Evolutionary conservation across 2,329 filamentous ascomycete species (phyloP).

Genomic region (Pseudogymnoascus sp.): DNA sequence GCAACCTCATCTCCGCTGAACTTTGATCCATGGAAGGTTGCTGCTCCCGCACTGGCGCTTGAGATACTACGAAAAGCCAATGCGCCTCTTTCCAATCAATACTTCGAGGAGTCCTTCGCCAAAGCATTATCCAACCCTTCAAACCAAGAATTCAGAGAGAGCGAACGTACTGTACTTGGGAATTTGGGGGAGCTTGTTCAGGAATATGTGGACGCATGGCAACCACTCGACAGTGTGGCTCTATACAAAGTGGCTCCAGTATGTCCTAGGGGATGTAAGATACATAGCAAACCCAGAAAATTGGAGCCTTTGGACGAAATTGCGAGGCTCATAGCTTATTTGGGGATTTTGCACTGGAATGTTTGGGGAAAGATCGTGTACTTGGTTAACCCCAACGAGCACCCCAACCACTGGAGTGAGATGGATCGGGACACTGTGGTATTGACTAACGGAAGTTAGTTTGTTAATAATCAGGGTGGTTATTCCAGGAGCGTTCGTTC

Average conservation of each 20-base stretch:
- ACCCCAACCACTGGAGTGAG: background rate
- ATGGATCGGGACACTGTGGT: background rate
- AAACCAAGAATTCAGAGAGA: background rate
- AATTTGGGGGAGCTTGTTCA: background rate
- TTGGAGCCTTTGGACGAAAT: slow-evolving; percentile 49
- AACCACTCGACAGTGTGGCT: background rate
- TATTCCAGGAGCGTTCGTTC: background rate
- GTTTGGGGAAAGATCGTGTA: slow-evolving; percentile 79
- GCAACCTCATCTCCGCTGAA: background rate
- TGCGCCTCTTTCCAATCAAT: slow-evolving; percentile 22
- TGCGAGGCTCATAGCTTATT: slow-evolving; percentile 70
- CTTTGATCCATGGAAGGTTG: slow-evolving; percentile 16
- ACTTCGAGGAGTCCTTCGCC: background rate
- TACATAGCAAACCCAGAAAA: background rate
- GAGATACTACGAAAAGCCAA: slow-evolving; percentile 15
- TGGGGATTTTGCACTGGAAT: slow-evolving; percentile 81
- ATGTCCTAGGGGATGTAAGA: background rate
- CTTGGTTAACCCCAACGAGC: slow-evolving; percentile 25
- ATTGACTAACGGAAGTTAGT: background rate
- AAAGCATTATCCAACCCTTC: background rate
- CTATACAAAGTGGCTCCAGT: background rate
- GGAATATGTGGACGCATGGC: slow-evolving; percentile 11
- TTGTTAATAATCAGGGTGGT: background rate
- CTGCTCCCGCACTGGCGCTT: background rate
- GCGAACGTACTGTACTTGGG: background rate